These are phyloP conservation scores for Hymenoscyphus fraxineus DNA, from an alignment of 2,329 filamentous ascomycete species.

Conservation along the genomic window DNA sequence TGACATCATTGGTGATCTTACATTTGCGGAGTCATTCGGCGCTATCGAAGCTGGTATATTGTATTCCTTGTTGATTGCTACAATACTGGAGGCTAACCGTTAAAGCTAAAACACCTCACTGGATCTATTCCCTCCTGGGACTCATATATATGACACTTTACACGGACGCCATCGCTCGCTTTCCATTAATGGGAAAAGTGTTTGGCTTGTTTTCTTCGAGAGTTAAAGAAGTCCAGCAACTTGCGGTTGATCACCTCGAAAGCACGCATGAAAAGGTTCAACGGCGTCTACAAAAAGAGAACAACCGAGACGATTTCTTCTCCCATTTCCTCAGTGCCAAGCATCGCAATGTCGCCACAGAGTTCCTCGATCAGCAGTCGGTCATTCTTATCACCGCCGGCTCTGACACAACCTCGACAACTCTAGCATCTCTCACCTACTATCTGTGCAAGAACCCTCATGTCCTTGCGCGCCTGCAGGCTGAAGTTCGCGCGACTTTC, in stretches of 20 bases:
- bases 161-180: not conserved
- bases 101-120: not conserved
- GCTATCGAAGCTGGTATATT: not conserved
- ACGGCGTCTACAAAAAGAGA: not conserved
- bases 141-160: not conserved
- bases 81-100: no score
- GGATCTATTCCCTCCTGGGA: not conserved
- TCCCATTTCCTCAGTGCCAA: not conserved
- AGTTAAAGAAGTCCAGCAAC: not conserved
- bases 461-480: not conserved
- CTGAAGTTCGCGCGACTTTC: not conserved
- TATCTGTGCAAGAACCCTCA: constrained; percentile 53
- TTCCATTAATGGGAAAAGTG: not conserved
- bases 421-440: constrained; percentile 24
- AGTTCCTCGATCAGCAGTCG: constrained; percentile 29
- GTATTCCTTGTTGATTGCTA: not conserved
- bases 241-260: not conserved
- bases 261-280: not conserved
- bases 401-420: constrained; percentile 35
- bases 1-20: constrained; percentile 6
- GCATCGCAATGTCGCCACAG: not conserved
- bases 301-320: constrained; percentile 11
- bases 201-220: not conserved
- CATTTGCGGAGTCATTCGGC: constrained; percentile 1
- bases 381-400: constrained; percentile 30